Conservation (phyloP, 306 rosid genomes). For the Prunus mongolica region DNA sequence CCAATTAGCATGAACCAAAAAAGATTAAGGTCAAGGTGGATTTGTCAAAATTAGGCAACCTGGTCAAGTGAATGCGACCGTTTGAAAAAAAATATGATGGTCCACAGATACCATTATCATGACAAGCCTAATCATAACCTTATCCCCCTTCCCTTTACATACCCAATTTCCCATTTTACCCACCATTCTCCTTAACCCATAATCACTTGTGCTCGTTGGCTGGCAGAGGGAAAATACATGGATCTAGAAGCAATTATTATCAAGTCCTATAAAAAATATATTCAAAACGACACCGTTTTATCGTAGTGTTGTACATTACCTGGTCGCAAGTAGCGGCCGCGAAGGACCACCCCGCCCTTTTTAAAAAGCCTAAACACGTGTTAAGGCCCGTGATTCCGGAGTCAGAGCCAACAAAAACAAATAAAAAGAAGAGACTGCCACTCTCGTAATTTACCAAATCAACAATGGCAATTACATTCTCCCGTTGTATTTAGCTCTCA, state of each 20-base stretch:
- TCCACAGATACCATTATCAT: neutral
- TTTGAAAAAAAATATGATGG: neutral
- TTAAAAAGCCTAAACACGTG: constrained; percentile 47
- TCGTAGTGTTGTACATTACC: neutral
- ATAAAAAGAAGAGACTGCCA: constrained; percentile 17
- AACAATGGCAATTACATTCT: neutral
- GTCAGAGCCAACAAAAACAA: neutral
- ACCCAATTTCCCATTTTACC: constrained; percentile 6
- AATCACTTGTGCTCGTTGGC: neutral
- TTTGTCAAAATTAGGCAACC: neutral
- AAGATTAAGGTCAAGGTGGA: neutral
- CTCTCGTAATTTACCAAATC: neutral
- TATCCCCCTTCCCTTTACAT: neutral
- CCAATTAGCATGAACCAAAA: neutral
- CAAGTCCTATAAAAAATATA: too few species aligned
- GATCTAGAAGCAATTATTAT: neutral
- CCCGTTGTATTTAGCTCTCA: constrained; percentile 24
- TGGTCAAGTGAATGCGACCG: constrained; percentile 12
- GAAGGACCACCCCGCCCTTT: constrained; percentile 11
- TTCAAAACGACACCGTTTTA: constrained; percentile 13
- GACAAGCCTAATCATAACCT: constrained; percentile 19
- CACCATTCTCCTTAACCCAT: neutral
- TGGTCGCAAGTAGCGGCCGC: neutral
- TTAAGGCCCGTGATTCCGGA: constrained; percentile 41
- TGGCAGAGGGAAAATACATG: neutral